Conservation (phyloP, 2,329 filamentous ascomycete species). For the Phialophora expanda region DNA sequence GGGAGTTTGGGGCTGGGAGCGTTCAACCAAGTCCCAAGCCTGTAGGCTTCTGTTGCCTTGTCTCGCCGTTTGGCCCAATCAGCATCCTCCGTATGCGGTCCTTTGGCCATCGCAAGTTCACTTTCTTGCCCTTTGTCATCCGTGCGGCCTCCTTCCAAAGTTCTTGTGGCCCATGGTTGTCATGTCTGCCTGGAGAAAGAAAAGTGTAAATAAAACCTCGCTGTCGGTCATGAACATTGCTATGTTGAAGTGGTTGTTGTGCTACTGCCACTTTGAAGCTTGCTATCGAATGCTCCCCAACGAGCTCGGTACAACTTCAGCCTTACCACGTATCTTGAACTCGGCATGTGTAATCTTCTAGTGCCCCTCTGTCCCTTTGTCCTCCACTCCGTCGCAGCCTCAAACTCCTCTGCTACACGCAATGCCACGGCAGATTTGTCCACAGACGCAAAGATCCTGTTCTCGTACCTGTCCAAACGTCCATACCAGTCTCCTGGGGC, state of each 20-base stretch:
- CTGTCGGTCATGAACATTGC: neutral
- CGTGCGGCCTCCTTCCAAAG: constrained; percentile 3
- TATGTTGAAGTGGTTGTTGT: neutral
- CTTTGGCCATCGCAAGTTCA: constrained; percentile 10
- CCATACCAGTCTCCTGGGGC: constrained; percentile 19
- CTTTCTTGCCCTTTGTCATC: constrained; percentile 10
- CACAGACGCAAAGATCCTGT: constrained; percentile 28
- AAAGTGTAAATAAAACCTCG: constrained; percentile 16
- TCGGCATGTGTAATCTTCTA: constrained; percentile 27
- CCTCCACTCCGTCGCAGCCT: constrained; percentile 22
- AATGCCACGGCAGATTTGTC: constrained; percentile 2
- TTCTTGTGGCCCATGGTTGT: constrained; percentile 8
- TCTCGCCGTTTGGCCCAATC: constrained; percentile 18
- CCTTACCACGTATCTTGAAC: constrained; percentile 1
- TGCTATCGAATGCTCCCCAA: neutral
- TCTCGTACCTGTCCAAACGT: constrained; percentile 25
- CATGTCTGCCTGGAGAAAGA: neutral
- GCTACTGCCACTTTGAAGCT: neutral
- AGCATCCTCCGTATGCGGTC: neutral
- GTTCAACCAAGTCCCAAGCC: neutral
- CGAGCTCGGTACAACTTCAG: constrained; percentile 5
- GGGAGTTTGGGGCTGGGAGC: constrained; percentile 4
- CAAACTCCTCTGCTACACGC: neutral
- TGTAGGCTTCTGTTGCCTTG: constrained; percentile 25
- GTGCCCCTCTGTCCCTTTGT: constrained; percentile 30